Base-by-base conservation (phyloP, 108 stramenopile genomes). In the Pseudonitzschia delicatissima region DNA sequence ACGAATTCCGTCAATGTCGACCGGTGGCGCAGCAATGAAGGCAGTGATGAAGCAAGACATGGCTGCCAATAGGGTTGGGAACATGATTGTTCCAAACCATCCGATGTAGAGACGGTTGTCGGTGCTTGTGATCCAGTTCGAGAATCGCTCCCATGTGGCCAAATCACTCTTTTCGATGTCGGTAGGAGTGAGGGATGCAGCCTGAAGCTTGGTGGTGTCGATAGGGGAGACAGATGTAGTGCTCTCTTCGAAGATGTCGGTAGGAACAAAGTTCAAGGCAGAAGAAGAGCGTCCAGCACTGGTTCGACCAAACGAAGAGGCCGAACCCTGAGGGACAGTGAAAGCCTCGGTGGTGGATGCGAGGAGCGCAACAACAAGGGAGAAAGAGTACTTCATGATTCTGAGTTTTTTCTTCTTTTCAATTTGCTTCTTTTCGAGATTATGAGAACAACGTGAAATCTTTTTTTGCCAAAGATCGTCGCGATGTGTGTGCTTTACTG, bases 91-190 rank as follows among this genome's bases (percentile, higher is more conserved):
- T 28, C 72, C 72, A 20, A 73, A 73, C 72, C 72, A 73, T 11
- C 72, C 72, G 45, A 73, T 73, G 72, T 73, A 73, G 45, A 73
- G 72, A 12, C 72, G 72, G 59, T 73, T 73, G 34, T 73, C 72
- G 57, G 72, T 73, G 47, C 66, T 67, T 55, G 72, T 73, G 59
- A 73, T 73, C 72, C 72, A 73, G 64, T 73, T 73, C 44, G 66
- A 67, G 31, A 73, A 73, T 12, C 45, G 40, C 32, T 73, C 66
- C 72, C 72, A 73, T 20, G 61, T 62, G 45, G 59, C 25, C 17
- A 63, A 57, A 2, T 55, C 53, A 13, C 39, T 48, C 57, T 49
- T 66, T 8, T 73, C 44, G n/a, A 47, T 13, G 33, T 67, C 72
- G 26, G 67, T 17, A 27, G 72, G 44, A 44, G 57, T 36, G 11